Evolutionary conservation across 228 moss, liverwort and hornwort species (phyloP), one percentile per base, ranked within the genome.

Genomic region (Sphagnum magellanicum): DNA sequence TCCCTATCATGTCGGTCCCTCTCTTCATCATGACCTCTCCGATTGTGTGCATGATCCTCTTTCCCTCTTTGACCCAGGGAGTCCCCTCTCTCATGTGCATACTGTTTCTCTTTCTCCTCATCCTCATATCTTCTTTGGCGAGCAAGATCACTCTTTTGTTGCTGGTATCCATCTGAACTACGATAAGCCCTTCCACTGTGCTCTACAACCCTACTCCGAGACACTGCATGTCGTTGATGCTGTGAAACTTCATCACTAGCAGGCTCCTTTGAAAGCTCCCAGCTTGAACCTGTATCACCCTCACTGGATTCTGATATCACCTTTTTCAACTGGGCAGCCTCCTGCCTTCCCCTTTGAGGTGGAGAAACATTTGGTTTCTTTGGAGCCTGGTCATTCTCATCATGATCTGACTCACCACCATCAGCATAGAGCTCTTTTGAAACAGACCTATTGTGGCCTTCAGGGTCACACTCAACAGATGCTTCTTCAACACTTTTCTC

Each of bases 331-430:
- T 81, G 73, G 72, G 15, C 77, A 46, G 71, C 72, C 0, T 88
- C 92, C 58, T 77, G 87, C 67, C 75, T 76, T 53, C 62, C 74
- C 10, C 83, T 48, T 71, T 79, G 84, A 4, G 75, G 81, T 65
- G 77, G 72, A 76, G 78, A 77, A 55, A 89, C 79, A 80, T 83
- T 96, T 14, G 68, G 79, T 80, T 87, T 88, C 84, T 96, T 96
- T 4, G 74, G 64, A 72, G 73, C 77, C 64, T 92, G 91, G 48
- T 66, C 32, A 69, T 79, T 75, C 51, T 88, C 85, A 58, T 81
- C 83, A 67, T 71, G 70, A 63, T 91, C 94, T 76, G 83, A 86
- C 17, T 88, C 91, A 63, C 73, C 89, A n/a, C 85, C 92, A 63
- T 88, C 92, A 49, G 52, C 66, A 50, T 77, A 77, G n/a, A 68